Percentiles rank a stretch among this genome's conserved stretches.
phyloP scores from a whole-genome alignment of 2,329 filamentous ascomycete species.

The Xylariaceae sp. region DNA sequence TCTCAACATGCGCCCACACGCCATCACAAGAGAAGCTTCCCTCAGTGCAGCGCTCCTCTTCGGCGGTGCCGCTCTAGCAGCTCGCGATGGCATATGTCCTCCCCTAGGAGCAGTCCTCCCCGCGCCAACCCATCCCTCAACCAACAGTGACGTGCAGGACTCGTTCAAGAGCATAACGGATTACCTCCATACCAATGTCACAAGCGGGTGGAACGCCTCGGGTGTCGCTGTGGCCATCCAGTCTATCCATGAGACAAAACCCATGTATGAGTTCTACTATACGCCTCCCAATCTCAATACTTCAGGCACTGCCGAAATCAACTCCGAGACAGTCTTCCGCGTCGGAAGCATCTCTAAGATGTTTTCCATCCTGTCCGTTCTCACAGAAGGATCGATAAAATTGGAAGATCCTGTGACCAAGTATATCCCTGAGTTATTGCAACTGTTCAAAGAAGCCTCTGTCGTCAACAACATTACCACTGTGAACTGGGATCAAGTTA shows the following conservation, averaged over 20 bases:
- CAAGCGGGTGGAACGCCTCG: conserved; percentile 28
- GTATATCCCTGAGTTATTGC: conserved; percentile 26
- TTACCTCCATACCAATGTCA: conserved; percentile 28
- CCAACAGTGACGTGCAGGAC: conserved; percentile 27
- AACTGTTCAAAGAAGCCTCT: conserved; percentile 19
- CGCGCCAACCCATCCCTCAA: conserved; percentile 32
- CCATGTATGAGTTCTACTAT: conserved; percentile 38
- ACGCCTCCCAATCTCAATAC: conserved; percentile 33
- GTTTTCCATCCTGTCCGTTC: conserved; percentile 21
- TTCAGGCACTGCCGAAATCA: conserved; percentile 26
- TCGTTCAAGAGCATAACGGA: conserved; percentile 24
- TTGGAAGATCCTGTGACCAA: conserved; percentile 23
- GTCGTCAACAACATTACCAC: conserved; percentile 24
- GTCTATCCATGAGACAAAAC: conserved; percentile 37
- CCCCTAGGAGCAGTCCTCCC: conserved; percentile 41
- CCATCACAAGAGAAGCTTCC: no score
- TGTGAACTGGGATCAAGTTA: conserved; percentile 25
- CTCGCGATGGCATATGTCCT: conserved; percentile 36
- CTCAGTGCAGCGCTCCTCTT: no score
- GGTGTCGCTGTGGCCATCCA: conserved; percentile 39
- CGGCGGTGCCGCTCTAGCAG: conserved; percentile 17
- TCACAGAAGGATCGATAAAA: conserved; percentile 20
- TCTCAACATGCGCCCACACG: no score
- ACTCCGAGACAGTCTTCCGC: conserved; percentile 34
- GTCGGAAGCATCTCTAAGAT: conserved; percentile 38